Base-by-base conservation (phyloP, 2,329 filamentous ascomycete genomes). In the Colletotrichum sp. region DNA sequence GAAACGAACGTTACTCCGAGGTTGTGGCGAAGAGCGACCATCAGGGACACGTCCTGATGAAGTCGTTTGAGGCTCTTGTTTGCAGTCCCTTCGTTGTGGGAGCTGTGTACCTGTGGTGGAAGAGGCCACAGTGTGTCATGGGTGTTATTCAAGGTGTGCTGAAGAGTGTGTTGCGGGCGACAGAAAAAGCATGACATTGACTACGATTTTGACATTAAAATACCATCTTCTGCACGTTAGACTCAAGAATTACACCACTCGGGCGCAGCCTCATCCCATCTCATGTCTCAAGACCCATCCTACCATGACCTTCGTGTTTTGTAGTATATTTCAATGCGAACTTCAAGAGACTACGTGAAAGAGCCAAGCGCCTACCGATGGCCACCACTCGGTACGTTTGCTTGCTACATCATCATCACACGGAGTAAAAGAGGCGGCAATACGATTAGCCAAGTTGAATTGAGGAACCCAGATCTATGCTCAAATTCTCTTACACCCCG, bases 1-100 rank as follows among this genome's bases (percentile, higher is more conserved):
- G 95, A 75, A 98, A 98, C 81, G 94, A 98, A 86, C 88, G 95
- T 24, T 99, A 99, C 84, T 95, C 94, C 1, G 93, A 98, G 76
- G 94, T 99, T 5, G 90, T 95, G 39, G 88, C 86, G 52, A 91
- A 90, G 78, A 95, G 94, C 72, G 90, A 93, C 71, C 85, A 90
- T 71, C 96, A 98, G 83, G 92, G 93, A 4, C 87, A 86, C 77
- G 84, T 94, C 7, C 85, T 96, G 36, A 84, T 90, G 62, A 70
- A 69, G 44, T 71, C 55, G 1, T 76, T 78, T 2, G 70, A 76
- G 59, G 72, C 77, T 3, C 63, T 78, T 3, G 72, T 70, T 6
- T 77, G 66, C 36, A 78, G 77, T 9, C 77, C 77, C 16, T 32
- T 78, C 8, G 52, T 78, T 5, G 49, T 76, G 2, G 72, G 57